Evolutionary conservation across 2,329 filamentous ascomycete genomes (phyloP).

Genomic region (Apiospora sp.): DNA sequence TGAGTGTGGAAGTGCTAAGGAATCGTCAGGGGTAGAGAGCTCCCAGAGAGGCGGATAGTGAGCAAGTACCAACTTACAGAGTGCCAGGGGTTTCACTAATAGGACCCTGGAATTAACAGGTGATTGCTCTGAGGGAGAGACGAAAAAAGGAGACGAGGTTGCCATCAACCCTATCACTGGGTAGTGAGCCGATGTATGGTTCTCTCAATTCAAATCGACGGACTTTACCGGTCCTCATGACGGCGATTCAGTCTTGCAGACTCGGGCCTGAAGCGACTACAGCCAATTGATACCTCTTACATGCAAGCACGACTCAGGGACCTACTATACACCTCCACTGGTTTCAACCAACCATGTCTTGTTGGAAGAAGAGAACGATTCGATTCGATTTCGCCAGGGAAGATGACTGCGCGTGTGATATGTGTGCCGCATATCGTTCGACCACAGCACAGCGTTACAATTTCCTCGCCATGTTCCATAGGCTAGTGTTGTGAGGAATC

Average conservation of each 20-base stretch:
- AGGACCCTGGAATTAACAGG: conserved; percentile 21
- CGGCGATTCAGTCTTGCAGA: background rate
- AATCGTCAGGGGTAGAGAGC: conserved; percentile 4
- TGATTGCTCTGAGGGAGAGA: background rate
- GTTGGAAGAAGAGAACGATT: background rate
- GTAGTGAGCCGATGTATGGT: background rate
- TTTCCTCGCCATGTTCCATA: conserved; percentile 7
- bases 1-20: background rate
- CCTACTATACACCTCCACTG: background rate
- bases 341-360: background rate
- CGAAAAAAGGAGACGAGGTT: background rate
- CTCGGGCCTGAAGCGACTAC: background rate
- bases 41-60: conserved; percentile 11
- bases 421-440: background rate
- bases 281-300: background rate
- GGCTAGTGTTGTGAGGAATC: conserved; percentile 3
- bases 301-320: conserved; percentile 3
- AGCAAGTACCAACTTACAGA: background rate
- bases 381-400: background rate
- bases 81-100: conserved; percentile 20
- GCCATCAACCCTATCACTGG: background rate
- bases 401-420: background rate
- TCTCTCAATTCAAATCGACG: background rate
- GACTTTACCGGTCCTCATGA: background rate
- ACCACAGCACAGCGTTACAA: background rate